Base-by-base conservation (phyloP, 2,329 filamentous ascomycete species). In the Aspergillus nomiae region DNA sequence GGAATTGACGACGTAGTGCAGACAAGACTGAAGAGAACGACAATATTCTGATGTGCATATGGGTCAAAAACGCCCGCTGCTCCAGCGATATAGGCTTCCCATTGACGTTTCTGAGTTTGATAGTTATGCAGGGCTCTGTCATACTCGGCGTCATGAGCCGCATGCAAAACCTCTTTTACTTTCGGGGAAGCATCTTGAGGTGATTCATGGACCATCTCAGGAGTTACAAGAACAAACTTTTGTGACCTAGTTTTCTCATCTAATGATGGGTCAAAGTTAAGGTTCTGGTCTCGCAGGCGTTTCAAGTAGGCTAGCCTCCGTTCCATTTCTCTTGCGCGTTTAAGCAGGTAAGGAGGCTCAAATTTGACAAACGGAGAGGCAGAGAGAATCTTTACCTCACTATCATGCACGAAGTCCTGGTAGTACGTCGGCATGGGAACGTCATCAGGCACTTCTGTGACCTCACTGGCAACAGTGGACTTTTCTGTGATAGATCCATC, bases 321-420 rank as follows among this genome's bases (percentile, higher is more conserved):
- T 78, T 99, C 95, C 73, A 97, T 91, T 74, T 97, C 94, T 56
- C 95, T 89, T 48, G 95, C 91, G 73, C 92, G 92, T 85, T 95
- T 96, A 43, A 99, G 84, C 28, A 98, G 86, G 77, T 98, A 96
- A 0, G 95, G 95, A 73, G 95, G 92, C 67, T 91, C 90, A 73
- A 98, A 99, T 72, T 92, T 94, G 67, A 99, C 95, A 74, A 97
- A 98, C 0, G 95, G 95, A 0, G 95, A 99, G 1, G 93, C 92
- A 1, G 96, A 99, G 7, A 99, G 82, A 51, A 99, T 90, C 73
- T 94, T 96, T 7, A 93, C 97, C 72, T 96, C 89, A 72, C 96
- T 93, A 71, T 96, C 94, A 62, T 92, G 89, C 43, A 98, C 93
- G 85, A 97, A 92, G 74, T 97, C 92, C 74, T 94, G 94, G 75